These are phyloP conservation scores for Monilinia laxa DNA, from an alignment of 2,329 filamentous ascomycete genomes.

Conservation along the genomic window DNA sequence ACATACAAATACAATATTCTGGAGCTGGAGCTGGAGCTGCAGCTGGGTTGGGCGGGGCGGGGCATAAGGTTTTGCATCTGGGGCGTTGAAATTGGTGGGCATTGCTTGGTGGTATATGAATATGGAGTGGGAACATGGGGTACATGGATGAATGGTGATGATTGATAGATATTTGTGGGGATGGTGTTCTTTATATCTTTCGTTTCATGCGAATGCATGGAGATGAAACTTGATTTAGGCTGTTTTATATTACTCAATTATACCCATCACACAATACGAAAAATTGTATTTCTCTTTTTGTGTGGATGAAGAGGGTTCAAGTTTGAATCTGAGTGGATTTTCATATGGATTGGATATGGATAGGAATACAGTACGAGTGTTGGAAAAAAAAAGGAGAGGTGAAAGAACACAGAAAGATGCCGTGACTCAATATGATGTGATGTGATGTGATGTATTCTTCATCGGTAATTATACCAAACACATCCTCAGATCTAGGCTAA, in stretches of 20 bases:
- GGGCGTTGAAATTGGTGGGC: conserved; percentile 4
- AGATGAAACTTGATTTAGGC: background rate
- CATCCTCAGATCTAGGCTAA: too few species aligned
- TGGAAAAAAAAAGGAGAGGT: background rate
- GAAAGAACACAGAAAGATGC: background rate
- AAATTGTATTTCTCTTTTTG: background rate
- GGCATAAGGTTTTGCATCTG: background rate
- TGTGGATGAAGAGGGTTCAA: background rate
- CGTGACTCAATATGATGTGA: background rate
- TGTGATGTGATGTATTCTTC: background rate
- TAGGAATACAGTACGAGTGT: background rate
- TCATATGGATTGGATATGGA: background rate
- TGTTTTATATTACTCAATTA: background rate
- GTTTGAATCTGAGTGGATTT: background rate
- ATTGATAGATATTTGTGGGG: conserved; percentile 8
- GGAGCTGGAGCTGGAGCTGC: too few species aligned
- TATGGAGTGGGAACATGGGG: conserved; percentile 5
- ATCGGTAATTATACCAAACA: too few species aligned
- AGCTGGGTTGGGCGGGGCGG: background rate
- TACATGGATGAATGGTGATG: conserved; percentile 4
- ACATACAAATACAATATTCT: background rate
- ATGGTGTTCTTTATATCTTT: conserved; percentile 9
- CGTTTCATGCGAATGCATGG: background rate
- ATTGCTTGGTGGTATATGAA: conserved; percentile 1
- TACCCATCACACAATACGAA: conserved; percentile 2